These are phyloP conservation scores for Trametes cingulata DNA, from an alignment of 768 basidiomycete genomes.

Conservation along the genomic window DNA sequence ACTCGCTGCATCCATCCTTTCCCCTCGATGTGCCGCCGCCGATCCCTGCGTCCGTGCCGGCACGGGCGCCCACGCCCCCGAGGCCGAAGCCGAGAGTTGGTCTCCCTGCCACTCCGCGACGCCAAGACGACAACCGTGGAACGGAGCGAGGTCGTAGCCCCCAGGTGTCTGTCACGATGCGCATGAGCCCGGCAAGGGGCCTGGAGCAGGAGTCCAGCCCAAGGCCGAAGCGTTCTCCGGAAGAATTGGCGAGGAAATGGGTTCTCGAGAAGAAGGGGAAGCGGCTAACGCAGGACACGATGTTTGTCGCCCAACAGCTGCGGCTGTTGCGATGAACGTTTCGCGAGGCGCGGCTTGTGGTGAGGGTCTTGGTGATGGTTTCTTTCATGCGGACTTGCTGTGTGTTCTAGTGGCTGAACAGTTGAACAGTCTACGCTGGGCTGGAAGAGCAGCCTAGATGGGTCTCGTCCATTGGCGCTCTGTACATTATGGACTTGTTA, in stretches of 20 bases:
- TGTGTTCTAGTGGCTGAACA: neutral
- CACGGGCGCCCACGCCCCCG: slow-evolving; percentile 11
- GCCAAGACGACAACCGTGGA: neutral
- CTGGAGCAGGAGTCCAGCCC: neutral
- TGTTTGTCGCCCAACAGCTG: slow-evolving; percentile 16
- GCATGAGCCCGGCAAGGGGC: neutral
- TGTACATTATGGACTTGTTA: too few species aligned
- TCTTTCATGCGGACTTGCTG: neutral
- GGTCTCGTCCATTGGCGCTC: too few species aligned
- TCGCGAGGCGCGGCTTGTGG: neutral
- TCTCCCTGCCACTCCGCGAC: slow-evolving; percentile 7
- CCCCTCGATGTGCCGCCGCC: neutral
- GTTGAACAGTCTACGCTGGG: neutral
- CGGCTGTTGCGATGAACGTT: slow-evolving; percentile 19
- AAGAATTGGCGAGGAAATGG: slow-evolving; percentile 14
- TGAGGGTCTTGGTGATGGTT: neutral
- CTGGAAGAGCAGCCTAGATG: too few species aligned
- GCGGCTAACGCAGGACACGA: slow-evolving; percentile 21
- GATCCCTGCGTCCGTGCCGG: neutral
- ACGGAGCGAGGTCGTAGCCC: slow-evolving; percentile 3
- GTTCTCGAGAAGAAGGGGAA: slow-evolving; percentile 23
- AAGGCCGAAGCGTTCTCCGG: neutral
- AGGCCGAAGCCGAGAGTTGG: neutral
- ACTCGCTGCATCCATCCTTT: neutral
- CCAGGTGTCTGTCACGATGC: neutral